Conservation (phyloP, 2,329 filamentous ascomycete species). For the Westerdykella ornata region DNA sequence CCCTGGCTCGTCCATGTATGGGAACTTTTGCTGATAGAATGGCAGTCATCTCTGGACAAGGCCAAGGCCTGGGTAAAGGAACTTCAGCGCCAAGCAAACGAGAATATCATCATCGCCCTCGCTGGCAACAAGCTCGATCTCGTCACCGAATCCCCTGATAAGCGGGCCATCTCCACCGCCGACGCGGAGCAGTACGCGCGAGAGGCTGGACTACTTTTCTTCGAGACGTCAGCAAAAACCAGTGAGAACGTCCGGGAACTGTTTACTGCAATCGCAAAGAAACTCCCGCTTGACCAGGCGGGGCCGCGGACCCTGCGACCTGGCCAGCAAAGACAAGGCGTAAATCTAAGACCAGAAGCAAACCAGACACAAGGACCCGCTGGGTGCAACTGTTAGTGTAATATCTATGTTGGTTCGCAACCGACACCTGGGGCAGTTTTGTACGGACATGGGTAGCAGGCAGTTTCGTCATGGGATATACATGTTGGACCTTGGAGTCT, state of each 20-base stretch:
- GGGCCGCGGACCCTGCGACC: conserved; percentile 78
- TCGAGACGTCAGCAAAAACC: conserved; percentile 97
- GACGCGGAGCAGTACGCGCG: conserved; percentile 93
- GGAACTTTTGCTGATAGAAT: conserved; percentile 15
- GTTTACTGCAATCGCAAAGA: conserved; percentile 97
- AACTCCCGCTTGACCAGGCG: conserved; percentile 89
- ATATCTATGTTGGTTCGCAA: conserved; percentile 4
- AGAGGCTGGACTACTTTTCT: conserved; percentile 91
- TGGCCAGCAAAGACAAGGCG: conserved; percentile 53
- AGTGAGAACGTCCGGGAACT: conserved; percentile 92
- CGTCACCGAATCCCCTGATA: conserved; percentile 88
- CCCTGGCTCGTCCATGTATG: conserved; percentile 4
- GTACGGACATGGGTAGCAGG: conserved; percentile 2
- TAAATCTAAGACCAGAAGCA: conserved; percentile 60
- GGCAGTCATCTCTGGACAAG: conserved; percentile 90
- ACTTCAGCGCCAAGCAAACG: conserved; percentile 95
- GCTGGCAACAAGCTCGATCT: conserved; percentile 97
- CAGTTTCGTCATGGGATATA: conserved; percentile 12
- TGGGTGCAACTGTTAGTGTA: conserved; percentile 57
- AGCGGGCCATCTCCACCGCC: conserved; percentile 80
- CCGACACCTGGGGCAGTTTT: not conserved
- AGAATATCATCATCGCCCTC: conserved; percentile 98
- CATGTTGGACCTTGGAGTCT: conserved; percentile 24
- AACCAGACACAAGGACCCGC: conserved; percentile 52
- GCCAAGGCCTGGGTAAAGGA: conserved; percentile 99